Percentiles rank a stretch among this genome's conserved stretches.
These are phyloP conservation scores for Dothideomycetes sp. DNA, from an alignment of 2,329 filamentous ascomycete species.

Conservation along the genomic window DNA sequence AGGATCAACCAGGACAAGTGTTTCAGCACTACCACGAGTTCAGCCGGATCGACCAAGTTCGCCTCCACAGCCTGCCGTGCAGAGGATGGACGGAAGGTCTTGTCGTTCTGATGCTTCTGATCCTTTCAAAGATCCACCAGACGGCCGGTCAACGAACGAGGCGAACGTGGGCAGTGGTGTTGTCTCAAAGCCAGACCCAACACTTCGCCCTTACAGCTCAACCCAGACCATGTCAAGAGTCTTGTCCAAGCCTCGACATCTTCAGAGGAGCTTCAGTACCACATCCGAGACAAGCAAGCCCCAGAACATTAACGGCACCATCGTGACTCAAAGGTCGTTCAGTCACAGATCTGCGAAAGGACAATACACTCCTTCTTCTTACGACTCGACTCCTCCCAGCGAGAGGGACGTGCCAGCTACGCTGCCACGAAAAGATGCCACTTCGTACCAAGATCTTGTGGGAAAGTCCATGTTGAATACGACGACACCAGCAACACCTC, in stretches of 20 bases:
- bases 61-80: not conserved
- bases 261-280: not conserved
- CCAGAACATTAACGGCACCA: not conserved
- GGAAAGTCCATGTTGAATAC: conserved; percentile 1
- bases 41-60: not conserved
- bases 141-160: not conserved
- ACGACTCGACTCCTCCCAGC: conserved; percentile 11
- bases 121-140: not conserved
- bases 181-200: not conserved
- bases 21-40: not conserved
- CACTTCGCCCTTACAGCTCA: not conserved
- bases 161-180: not conserved
- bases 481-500: not conserved
- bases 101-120: not conserved
- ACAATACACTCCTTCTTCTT: conserved; percentile 14
- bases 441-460: conserved; percentile 19
- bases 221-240: not conserved
- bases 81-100: not conserved
- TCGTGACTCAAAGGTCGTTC: not conserved
- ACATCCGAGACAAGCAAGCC: not conserved
- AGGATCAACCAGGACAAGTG: too few relatives aligned
- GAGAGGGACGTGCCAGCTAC: conserved; percentile 7
- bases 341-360: too few relatives aligned
- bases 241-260: not conserved
- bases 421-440: conserved; percentile 17